These are phyloP conservation scores for Coprinellus micaceus DNA, from an alignment of 768 basidiomycete species.

Conservation along the genomic window DNA sequence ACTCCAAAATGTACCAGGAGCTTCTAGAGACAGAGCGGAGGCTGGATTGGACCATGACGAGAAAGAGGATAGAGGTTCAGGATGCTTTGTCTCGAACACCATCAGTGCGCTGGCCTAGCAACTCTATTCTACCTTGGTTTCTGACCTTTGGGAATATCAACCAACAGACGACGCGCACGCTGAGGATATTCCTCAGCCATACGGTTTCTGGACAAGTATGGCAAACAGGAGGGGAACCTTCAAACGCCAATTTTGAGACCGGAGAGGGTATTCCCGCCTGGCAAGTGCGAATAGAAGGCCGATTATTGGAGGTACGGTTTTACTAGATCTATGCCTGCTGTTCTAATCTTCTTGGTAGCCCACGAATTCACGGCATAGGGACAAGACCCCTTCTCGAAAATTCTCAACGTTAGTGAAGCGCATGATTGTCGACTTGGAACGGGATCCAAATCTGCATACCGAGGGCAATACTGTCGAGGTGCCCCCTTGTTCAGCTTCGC, in stretches of 20 bases:
- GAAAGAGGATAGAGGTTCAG: conserved; percentile 88
- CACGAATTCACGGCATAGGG: conserved; percentile 59
- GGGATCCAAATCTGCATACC: conserved; percentile 74
- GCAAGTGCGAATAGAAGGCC: conserved; percentile 83
- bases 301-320: conserved; percentile 67
- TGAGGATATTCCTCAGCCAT: conserved; percentile 86
- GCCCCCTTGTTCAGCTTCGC: conserved; percentile 14
- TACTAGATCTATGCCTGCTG: too few relatives aligned
- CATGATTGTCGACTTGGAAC: conserved; percentile 83
- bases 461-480: conserved; percentile 92
- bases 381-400: conserved; percentile 62
- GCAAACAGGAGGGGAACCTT: conserved; percentile 60
- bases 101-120: conserved; percentile 49
- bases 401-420: conserved; percentile 84
- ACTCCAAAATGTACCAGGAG: conserved; percentile 84
- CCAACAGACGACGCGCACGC: conserved; percentile 74
- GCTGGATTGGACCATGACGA: conserved; percentile 91
- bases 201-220: conserved; percentile 82
- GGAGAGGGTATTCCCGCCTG: conserved; percentile 90
- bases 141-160: too few relatives aligned
- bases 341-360: too few relatives aligned
- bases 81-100: conserved; percentile 77
- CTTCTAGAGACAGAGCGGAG: conserved; percentile 86
- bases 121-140: too few relatives aligned
- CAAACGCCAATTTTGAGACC: conserved; percentile 61